Evolutionary conservation across 2,329 filamentous ascomycete species (phyloP).

Genomic region (Neopestalotiopsis rosae): DNA sequence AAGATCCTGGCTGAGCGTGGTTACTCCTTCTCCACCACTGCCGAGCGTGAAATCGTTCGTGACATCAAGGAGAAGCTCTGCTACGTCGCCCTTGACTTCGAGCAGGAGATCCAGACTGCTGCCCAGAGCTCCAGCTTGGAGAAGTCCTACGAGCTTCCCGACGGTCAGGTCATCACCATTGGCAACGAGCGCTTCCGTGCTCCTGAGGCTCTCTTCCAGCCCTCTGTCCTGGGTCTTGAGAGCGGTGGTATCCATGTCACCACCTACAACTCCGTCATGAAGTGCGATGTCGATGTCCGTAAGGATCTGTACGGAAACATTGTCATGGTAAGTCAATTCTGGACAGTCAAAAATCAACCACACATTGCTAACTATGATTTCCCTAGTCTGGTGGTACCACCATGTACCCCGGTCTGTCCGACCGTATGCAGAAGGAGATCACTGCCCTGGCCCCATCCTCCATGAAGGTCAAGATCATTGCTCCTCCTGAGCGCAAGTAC

Average conservation of each 20-base stretch:
- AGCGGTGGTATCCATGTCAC: slow-evolving; percentile 99
- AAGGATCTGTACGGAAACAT: slow-evolving; percentile 99
- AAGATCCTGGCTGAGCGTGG: slow-evolving; percentile 99
- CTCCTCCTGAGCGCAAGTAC: slow-evolving; percentile 99
- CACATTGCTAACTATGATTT: slow-evolving; percentile 36
- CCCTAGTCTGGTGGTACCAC: slow-evolving; percentile 97
- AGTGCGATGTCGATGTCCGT: slow-evolving; percentile 99
- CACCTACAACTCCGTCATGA: slow-evolving; percentile 99
- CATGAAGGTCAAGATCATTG: slow-evolving; percentile 99
- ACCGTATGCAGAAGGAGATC: slow-evolving; percentile 99
- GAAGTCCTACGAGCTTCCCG: slow-evolving; percentile 99
- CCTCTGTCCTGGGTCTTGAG: slow-evolving; percentile 96
- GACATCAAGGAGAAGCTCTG: slow-evolving; percentile 99
- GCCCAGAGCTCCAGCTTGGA: slow-evolving; percentile 98
- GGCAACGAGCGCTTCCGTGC: slow-evolving; percentile 99
- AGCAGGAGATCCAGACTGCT: slow-evolving; percentile 99
- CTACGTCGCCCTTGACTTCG: slow-evolving; percentile 99
- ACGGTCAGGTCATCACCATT: slow-evolving; percentile 99
- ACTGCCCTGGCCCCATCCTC: slow-evolving; percentile 98
- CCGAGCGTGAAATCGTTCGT: slow-evolving; percentile 99
- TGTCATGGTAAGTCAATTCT: slow-evolving; percentile 83
- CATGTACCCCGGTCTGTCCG: slow-evolving; percentile 99
- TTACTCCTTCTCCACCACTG: slow-evolving; percentile 99
- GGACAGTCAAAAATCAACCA: background rate
- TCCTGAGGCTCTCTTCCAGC: slow-evolving; percentile 99